Conservation (phyloP, 371 early-diverging fungal genomes). For the Ordospora colligata region DNA sequence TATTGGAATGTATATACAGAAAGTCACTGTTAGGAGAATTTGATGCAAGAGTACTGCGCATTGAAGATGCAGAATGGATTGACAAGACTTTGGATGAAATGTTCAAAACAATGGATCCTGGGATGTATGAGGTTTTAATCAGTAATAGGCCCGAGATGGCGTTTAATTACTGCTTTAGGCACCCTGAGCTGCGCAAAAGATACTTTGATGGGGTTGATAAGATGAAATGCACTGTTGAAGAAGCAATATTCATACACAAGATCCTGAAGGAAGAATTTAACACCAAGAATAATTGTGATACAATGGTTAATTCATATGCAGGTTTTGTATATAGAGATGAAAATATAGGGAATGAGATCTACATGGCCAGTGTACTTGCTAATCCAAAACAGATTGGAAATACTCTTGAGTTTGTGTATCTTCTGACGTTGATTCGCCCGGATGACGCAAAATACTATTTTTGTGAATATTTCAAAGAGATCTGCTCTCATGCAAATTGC, state of each 20-base stretch:
- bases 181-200: background rate
- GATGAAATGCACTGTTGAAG: conserved; percentile 16
- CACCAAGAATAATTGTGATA: background rate
- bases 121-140: background rate
- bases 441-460: background rate
- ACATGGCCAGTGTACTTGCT: background rate
- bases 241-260: conserved; percentile 14
- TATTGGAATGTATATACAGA: background rate
- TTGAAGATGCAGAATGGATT: background rate
- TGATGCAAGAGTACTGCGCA: conserved; percentile 10
- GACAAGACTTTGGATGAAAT: background rate
- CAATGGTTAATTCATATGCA: background rate
- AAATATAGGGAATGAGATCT: background rate
- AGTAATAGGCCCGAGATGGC: background rate
- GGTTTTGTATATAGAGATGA: background rate
- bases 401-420: background rate
- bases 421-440: background rate
- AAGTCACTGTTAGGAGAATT: background rate
- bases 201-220: conserved; percentile 11
- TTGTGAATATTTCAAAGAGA: conserved; percentile 1
- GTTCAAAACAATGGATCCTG: background rate
- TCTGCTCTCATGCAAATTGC: background rate
- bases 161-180: conserved; percentile 23
- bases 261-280: background rate
- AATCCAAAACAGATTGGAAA: background rate